Base-by-base conservation (phyloP, 306 rosid species). In the Adenanthera pavonina region DNA sequence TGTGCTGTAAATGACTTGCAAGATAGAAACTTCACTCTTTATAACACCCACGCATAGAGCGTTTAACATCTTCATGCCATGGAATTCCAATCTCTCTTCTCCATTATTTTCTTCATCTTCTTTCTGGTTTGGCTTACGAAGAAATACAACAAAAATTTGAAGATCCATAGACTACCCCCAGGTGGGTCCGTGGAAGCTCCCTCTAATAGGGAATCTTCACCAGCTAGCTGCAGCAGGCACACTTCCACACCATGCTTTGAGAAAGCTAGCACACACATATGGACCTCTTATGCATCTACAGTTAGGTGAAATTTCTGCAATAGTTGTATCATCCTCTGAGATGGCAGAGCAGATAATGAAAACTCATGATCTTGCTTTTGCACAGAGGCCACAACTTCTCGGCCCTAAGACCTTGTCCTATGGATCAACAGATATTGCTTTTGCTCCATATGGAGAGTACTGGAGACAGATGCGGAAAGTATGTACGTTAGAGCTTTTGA, bases 401-500 rank as follows among this genome's bases (percentile, higher is more conserved):
- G 17, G 19, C n/a, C 3, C 88, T 6, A 36, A 59, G 62, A 82
- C 78, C 19, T 2, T 85, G 56, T 9, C 75, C 30, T 79, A 90
- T 7, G 81, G 3, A 0, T 16, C 74, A 11, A 40, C 82, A 2
- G 78, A 85, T 48, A 85, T 88, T 57, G 74, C 46, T 4, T 83
- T 74, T 51, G 65, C 92, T 19, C 88, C 90, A 0, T 77, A 82
- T 6, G 84, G 87, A 47, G 84, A 87, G 51, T 87, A 88, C 67
- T 89, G 91, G 92, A 88, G 91, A 78, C 89, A 90, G 35, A 84
- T 84, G 69, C 41, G 88, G 19, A 90, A 85, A 67, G 78, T 90
- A 70, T 90, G 86, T 49, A 81, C 70, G 0, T 5, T 68, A 4
- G 90, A 89, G 75, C 84, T 91, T 76, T 44, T 87, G 0, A 86